Percentiles rank a stretch among this genome's conserved stretches.
Conservation (phyloP, 176 grass and related monocot genomes). For the Guadua angustifolia region DNA sequence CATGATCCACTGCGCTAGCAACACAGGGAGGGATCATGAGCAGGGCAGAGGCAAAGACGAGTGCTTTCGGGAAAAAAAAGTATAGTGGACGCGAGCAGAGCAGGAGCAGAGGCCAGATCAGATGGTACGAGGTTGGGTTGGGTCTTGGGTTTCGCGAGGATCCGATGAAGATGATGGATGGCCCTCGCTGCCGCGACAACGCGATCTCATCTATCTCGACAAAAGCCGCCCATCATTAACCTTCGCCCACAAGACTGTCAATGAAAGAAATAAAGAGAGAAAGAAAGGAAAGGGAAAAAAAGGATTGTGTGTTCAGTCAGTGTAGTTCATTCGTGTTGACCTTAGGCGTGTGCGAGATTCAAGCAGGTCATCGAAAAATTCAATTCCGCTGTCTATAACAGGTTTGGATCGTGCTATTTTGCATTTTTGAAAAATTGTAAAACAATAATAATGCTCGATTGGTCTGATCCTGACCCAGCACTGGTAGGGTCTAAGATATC, state of each 20-base stretch:
- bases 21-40: background rate
- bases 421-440: too few species aligned
- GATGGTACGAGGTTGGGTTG: constrained; percentile 34
- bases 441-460: background rate
- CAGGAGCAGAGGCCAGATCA: background rate
- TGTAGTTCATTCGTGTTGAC: too few species aligned
- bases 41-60: background rate
- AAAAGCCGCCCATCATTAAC: background rate
- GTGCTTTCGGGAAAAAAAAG: background rate
- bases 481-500: background rate
- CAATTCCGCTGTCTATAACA: too few species aligned
- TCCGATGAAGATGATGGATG: background rate
- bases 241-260: constrained; percentile 8
- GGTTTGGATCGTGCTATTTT: too few species aligned
- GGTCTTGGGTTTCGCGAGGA: background rate
- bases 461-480: background rate
- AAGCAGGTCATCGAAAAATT: too few species aligned
- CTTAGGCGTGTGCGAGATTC: too few species aligned
- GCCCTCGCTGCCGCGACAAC: background rate
- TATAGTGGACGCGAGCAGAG: background rate
- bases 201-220: background rate
- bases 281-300: background rate
- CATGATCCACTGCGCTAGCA: background rate
- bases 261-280: background rate
- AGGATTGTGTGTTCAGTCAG: too few species aligned